phyloP scores from a whole-genome alignment of 164 flowering plant genomes.

The Aristolochia contorta region DNA sequence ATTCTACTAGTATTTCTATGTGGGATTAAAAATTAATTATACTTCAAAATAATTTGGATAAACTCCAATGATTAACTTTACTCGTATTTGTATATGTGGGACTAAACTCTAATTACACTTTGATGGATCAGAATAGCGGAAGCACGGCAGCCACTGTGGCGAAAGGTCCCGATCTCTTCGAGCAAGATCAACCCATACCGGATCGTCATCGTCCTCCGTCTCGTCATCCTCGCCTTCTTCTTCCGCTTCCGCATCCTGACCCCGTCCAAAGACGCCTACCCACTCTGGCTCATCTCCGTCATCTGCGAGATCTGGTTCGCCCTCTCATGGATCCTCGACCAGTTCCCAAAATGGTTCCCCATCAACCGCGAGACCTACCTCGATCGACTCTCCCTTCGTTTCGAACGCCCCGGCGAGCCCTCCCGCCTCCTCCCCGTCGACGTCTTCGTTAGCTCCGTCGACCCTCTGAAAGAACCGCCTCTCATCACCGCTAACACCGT shows the following conservation, averaged over 20 bases:
- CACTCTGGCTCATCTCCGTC: slow-evolving; percentile 86
- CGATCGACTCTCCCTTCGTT: slow-evolving; percentile 75
- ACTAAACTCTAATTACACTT: no score
- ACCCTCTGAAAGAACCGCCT: slow-evolving; percentile 58
- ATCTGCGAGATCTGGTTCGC: slow-evolving; percentile 97
- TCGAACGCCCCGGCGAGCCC: slow-evolving; percentile 69
- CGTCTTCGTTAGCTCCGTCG: slow-evolving; percentile 48
- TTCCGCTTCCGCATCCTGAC: slow-evolving; percentile 72
- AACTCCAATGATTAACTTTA: no score
- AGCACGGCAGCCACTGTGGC: slow-evolving; percentile 91
- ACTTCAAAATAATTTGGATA: no score
- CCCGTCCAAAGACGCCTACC: slow-evolving; percentile 79
- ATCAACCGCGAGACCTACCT: slow-evolving; percentile 80
- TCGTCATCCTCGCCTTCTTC: slow-evolving; percentile 65
- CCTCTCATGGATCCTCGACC: slow-evolving; percentile 92
- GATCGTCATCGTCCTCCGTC: slow-evolving; percentile 77
- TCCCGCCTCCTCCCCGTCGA: slow-evolving; percentile 35
- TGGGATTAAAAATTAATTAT: no score
- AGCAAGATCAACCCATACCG: slow-evolving; percentile 84
- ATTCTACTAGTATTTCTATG: no score
- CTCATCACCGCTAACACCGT: slow-evolving; percentile 60
- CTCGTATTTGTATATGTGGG: no score
- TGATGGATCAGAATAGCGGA: slow-evolving; percentile 75
- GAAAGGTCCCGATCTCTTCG: slow-evolving; percentile 78
- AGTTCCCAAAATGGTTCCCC: slow-evolving; percentile 93